A percentile compares a stretch with the other conserved stretches of the same genome.
phyloP scores from a whole-genome alignment of 2,329 filamentous ascomycete genomes.

The Calonectria naviculata region DNA sequence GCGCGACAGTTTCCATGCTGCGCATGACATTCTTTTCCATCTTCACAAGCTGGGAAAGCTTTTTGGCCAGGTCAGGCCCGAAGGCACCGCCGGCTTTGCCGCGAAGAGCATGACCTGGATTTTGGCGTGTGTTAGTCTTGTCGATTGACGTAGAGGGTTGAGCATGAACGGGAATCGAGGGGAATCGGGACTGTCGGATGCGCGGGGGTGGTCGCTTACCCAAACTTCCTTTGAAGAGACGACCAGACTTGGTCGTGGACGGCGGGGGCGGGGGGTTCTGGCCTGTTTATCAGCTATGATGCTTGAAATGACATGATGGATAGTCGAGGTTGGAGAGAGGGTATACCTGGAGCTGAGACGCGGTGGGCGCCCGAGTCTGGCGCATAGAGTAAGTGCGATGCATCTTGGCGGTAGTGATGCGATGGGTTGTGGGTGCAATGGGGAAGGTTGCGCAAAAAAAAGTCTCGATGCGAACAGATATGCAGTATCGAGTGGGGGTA shows the following conservation, averaged over 20 bases:
- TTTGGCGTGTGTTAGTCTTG: constrained; percentile 18
- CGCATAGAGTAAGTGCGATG: constrained; percentile 99
- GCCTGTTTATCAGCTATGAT: constrained; percentile 19
- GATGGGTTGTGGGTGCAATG: constrained; percentile 14
- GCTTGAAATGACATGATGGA: background rate
- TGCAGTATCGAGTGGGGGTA: constrained; percentile 36
- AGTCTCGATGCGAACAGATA: constrained; percentile 20
- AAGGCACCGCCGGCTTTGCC: constrained; percentile 82
- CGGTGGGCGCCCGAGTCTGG: constrained; percentile 94
- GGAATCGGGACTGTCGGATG: background rate
- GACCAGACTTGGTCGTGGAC: constrained; percentile 89
- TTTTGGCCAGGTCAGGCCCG: constrained; percentile 91
- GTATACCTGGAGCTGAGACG: constrained; percentile 75
- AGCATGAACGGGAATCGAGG: background rate
- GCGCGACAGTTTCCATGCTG: constrained; percentile 93
- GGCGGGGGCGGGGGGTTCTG: constrained; percentile 94
- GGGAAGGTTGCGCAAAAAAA: constrained; percentile 33
- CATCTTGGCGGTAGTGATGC: constrained; percentile 66
- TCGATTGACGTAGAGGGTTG: background rate
- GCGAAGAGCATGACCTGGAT: constrained; percentile 73
- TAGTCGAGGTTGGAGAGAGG: background rate
- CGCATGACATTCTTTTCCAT: constrained; percentile 99
- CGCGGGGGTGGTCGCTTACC: constrained; percentile 66
- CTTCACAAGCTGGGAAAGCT: constrained; percentile 97
- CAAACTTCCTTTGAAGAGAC: constrained; percentile 87